Conservation (phyloP, 768 basidiomycete genomes). For the Trametes punicea region DNA sequence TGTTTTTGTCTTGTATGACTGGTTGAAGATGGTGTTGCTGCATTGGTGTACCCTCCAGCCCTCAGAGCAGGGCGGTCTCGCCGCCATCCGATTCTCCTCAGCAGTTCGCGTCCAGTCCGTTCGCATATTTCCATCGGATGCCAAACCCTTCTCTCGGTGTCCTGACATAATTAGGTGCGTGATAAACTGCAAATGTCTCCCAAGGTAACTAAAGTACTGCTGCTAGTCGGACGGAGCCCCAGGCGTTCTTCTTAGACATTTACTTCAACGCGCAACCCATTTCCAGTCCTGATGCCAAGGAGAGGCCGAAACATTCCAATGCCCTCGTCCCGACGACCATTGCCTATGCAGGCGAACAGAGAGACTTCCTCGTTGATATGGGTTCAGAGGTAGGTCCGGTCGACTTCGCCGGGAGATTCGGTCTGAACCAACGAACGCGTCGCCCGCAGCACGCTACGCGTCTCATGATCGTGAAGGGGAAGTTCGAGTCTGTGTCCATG, state of each 20-base stretch:
- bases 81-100: slow-evolving; percentile 67
- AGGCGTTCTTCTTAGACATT: slow-evolving; percentile 69
- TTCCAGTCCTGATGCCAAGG: slow-evolving; percentile 43
- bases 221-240: slow-evolving; percentile 63
- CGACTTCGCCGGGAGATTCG: not conserved
- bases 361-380: slow-evolving; percentile 69
- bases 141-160: slow-evolving; percentile 55
- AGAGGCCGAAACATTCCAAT: slow-evolving; percentile 64
- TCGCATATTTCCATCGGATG: slow-evolving; percentile 65
- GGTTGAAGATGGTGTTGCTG: slow-evolving; percentile 40
- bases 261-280: slow-evolving; percentile 71
- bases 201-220: slow-evolving; percentile 6
- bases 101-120: slow-evolving; percentile 68
- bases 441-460: slow-evolving; percentile 63
- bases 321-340: slow-evolving; percentile 68
- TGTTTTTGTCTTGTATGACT: not conserved
- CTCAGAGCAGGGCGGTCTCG: slow-evolving; percentile 51
- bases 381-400: slow-evolving; percentile 54
- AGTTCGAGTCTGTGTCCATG: slow-evolving; percentile 62
- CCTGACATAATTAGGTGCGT: slow-evolving; percentile 46
- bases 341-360: slow-evolving; percentile 65
- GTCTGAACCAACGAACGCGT: not conserved
- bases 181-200: not conserved
- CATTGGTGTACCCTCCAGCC: slow-evolving; percentile 69
- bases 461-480: slow-evolving; percentile 77